Evolutionary conservation across 441 rosid genomes (phyloP).

Genomic region (Adansonia grandidieri): DNA sequence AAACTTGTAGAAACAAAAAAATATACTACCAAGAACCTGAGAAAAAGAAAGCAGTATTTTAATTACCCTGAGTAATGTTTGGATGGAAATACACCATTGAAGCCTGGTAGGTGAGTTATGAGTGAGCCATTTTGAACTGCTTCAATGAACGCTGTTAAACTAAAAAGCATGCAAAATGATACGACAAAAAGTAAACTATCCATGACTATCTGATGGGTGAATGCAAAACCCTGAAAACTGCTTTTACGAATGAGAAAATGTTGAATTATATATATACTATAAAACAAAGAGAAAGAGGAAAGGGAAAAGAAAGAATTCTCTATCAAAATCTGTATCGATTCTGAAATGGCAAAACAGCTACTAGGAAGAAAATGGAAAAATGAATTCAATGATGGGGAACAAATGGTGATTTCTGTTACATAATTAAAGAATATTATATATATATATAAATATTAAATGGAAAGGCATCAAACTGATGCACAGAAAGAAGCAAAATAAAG

Average conservation of each 20-base stretch:
- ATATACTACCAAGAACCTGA: no score
- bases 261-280: neutral
- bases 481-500: neutral
- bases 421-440: no score
- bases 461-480: neutral
- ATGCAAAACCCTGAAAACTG: neutral
- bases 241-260: neutral
- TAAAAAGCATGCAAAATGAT: conserved; percentile 31
- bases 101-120: conserved; percentile 57
- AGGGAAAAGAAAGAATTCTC: no score
- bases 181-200: conserved; percentile 21
- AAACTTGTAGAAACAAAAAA: no score
- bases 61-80: conserved; percentile 65
- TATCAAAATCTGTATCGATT: no score
- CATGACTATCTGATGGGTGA: no score
- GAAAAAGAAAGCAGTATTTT: no score
- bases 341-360: neutral
- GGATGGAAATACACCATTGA: conserved; percentile 57
- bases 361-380: neutral
- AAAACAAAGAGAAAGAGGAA: no score
- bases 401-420: neutral
- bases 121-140: conserved; percentile 42
- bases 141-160: conserved; percentile 23
- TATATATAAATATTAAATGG: no score
- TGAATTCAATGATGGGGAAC: neutral